Base-by-base conservation (phyloP, 2,329 filamentous ascomycete species). In the Nothopassalora personata region DNA sequence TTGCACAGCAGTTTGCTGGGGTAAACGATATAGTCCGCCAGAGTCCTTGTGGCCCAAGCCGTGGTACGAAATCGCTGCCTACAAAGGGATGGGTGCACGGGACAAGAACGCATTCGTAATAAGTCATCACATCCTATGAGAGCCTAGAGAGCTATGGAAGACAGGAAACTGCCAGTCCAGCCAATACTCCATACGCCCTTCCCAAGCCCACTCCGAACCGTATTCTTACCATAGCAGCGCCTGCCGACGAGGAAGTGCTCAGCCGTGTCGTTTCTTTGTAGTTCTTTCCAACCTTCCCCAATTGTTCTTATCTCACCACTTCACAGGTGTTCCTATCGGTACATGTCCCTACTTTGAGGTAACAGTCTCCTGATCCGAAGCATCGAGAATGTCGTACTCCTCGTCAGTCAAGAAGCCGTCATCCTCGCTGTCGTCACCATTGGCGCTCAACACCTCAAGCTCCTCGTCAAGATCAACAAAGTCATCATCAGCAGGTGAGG, bases 351-450 rank as follows among this genome's bases (percentile, higher is more conserved):
- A 55, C 51, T 45, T 53, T 27, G 60, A 71, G 23, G 69, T 68
- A 46, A 73, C 67, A 48, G 72, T 74, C 67, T 97, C 93, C 74
- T 96, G 90, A 66, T 97, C 93, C 60, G 90, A 96, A 47, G 91
- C 93, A 77, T 97, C 91, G 49, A 97, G 85, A 65, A 97, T 92
- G 70, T 99, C 94, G 74, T 97, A 99, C 77, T 99, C 94, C 74
- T 97, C 94, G 64, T 99, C 94, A 0, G 94, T 97, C 80, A 96
- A 77, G 80, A 96, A 97, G 11, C 87, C 89, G 60, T 89, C 85
- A n/a, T 81, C 79, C 39, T 79, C 79, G 79, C 82, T 85, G 50
- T 87, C 86, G n/a, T 85, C 84, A 36, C 79, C 80, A 56, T 81
- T 79, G 34, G 75, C 77, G 61, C 79, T 71, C 39, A 74, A 65